Base-by-base conservation (phyloP, 495 filamentous ascomycete genomes). In the Aspergillus haitiensis region DNA sequence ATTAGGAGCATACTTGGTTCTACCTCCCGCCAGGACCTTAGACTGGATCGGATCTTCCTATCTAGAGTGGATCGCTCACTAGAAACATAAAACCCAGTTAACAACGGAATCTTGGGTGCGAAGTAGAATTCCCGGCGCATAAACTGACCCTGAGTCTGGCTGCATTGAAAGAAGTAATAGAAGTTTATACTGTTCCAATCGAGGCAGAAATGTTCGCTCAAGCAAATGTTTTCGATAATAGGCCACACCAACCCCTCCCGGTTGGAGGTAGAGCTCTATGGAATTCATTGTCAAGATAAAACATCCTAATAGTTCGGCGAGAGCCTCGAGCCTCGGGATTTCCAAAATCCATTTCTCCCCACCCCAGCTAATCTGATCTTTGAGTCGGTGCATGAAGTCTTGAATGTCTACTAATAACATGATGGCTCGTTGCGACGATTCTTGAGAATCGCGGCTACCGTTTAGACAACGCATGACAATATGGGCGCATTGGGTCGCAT, bases 201-300 rank as follows among this genome's bases (percentile, higher is more conserved):
- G 51, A 0, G 69, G 66, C 4, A 73, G 39, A 52, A 61, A 70
- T 0, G 64, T 70, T 1, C 55, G 62, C 7, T 75, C 72, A 47
- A 75, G 31, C 8, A 75, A 61, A 15, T 56, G 58, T 21, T 69
- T 73, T 35, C 72, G 61, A 50, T 72, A 73, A 27, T 60, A 67
- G 15, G 50, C 40, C 37, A 64, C 60, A 12, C 66, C 68, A 31
- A 73, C 64, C 6, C 72, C 72, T 5, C 70, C 72, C 0, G 72
- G 72, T 34, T 75, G 72, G 31, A 75, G 68, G 32, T 73, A 71
- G 0, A 67, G 11, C 37, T 75, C 72, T 9, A 75, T 62, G 0
- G 67, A 57, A 42, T 65, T 60, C 32, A 71, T 64, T 0, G 59
- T 73, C 12, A 48, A 62, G 5, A 56, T 68, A 37, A 72, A 71